Percentiles rank a stretch among this genome's conserved stretches.
Evolutionary conservation across 768 basidiomycete genomes (phyloP).

Genomic region (Hericium erinaceus): DNA sequence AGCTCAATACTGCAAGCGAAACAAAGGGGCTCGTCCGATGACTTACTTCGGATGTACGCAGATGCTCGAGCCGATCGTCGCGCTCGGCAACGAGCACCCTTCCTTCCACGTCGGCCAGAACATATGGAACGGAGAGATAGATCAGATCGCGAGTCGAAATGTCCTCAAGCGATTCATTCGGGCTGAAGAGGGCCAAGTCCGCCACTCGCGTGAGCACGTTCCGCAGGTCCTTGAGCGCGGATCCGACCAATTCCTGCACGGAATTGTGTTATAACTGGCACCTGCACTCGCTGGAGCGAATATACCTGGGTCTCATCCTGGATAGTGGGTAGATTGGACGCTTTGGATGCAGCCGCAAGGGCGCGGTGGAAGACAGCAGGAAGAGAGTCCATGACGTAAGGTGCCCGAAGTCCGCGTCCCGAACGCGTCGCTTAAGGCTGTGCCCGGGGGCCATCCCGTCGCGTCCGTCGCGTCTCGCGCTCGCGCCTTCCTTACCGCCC

Average conservation of each 20-base stretch:
- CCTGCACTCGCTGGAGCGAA: background rate
- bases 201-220: constrained; percentile 43
- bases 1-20: constrained; percentile 2
- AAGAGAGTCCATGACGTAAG: constrained; percentile 20
- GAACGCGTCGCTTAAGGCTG: background rate
- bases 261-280: background rate
- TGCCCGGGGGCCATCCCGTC: background rate
- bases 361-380: constrained; percentile 31
- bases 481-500: background rate
- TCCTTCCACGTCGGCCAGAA: constrained; percentile 54
- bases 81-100: constrained; percentile 47
- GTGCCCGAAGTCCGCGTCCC: constrained; percentile 4
- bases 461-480: background rate
- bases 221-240: constrained; percentile 46
- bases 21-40: background rate
- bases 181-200: constrained; percentile 66
- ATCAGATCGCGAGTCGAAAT: constrained; percentile 68
- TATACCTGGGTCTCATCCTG: constrained; percentile 37
- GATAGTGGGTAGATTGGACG: constrained; percentile 30
- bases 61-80: constrained; percentile 44
- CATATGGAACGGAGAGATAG: constrained; percentile 68
- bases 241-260: constrained; percentile 48
- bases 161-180: constrained; percentile 78
- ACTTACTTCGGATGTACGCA: constrained; percentile 54
- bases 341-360: constrained; percentile 29